A percentile compares a stretch with the other conserved stretches of the same genome.
Evolutionary conservation across 345 rosid species (phyloP).

Genomic region (Pistacia integerrima): DNA sequence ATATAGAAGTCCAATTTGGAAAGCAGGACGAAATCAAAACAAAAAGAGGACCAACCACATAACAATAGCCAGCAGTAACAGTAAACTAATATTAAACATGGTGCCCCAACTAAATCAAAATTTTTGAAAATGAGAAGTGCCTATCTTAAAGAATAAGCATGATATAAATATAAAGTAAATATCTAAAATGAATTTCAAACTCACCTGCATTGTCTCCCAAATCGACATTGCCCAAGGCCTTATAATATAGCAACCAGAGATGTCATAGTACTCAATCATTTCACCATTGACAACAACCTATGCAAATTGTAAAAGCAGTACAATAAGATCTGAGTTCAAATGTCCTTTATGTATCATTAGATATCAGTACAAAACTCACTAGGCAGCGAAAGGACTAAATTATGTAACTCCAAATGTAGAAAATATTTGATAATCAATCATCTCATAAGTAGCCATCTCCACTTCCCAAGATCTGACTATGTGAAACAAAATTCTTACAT

Average conservation of each 20-base stretch:
- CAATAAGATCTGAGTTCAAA: slow-evolving; percentile 1
- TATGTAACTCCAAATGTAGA: neutral
- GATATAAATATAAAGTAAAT: neutral
- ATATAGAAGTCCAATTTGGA: neutral
- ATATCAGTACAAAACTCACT: neutral
- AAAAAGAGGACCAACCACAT: neutral
- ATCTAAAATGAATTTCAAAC: slow-evolving; percentile 20
- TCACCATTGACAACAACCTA: slow-evolving; percentile 90
- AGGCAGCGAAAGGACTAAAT: neutral
- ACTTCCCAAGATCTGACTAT: neutral
- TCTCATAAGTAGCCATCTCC: neutral
- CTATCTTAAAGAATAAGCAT: neutral
- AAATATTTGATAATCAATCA: too few relatives aligned
- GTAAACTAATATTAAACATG: neutral
- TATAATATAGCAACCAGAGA: slow-evolving; percentile 93
- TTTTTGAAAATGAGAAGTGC: neutral
- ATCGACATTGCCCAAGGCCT: slow-evolving; percentile 97
- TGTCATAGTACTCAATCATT: slow-evolving; percentile 96
- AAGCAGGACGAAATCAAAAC: neutral
- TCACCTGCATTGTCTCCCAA: slow-evolving; percentile 95
- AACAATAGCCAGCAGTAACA: neutral
- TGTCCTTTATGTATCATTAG: neutral
- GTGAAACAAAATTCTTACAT: neutral
- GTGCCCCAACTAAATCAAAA: neutral
- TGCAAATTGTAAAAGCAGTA: slow-evolving; percentile 16